Conservation (phyloP, 2,329 filamentous ascomycete genomes). For the Fusarium mundagurra region DNA sequence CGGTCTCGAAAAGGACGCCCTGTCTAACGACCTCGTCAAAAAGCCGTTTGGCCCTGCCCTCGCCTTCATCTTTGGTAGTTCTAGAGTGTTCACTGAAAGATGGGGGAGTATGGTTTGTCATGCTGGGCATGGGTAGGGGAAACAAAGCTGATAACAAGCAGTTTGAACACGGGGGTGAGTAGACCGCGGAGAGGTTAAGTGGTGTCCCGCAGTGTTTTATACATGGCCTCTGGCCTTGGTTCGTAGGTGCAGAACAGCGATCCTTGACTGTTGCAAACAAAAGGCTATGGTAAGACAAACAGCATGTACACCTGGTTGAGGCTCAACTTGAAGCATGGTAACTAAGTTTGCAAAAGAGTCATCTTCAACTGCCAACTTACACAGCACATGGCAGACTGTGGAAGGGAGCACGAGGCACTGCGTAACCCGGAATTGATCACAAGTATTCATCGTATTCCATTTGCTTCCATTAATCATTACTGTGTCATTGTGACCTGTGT, state of each 20-base stretch:
- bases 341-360: background rate
- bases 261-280: background rate
- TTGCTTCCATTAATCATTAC: too few species aligned
- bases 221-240: background rate
- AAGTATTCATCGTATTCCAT: background rate
- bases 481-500: too few species aligned
- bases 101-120: background rate
- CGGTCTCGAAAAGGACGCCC: background rate
- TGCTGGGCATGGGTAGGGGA: too few species aligned
- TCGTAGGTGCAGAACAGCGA: background rate
- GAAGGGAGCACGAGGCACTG: background rate
- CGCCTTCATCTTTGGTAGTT: too few species aligned
- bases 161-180: background rate
- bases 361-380: background rate
- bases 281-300: background rate
- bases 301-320: background rate
- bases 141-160: too few species aligned
- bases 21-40: background rate
- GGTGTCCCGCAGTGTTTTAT: background rate
- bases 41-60: background rate
- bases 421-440: too few species aligned
- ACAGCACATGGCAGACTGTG: background rate
- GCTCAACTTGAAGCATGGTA: background rate
- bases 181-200: background rate
- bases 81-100: too few species aligned